Conservation (phyloP, 78 protist genomes). For the Andalucia godoyi region DNA sequence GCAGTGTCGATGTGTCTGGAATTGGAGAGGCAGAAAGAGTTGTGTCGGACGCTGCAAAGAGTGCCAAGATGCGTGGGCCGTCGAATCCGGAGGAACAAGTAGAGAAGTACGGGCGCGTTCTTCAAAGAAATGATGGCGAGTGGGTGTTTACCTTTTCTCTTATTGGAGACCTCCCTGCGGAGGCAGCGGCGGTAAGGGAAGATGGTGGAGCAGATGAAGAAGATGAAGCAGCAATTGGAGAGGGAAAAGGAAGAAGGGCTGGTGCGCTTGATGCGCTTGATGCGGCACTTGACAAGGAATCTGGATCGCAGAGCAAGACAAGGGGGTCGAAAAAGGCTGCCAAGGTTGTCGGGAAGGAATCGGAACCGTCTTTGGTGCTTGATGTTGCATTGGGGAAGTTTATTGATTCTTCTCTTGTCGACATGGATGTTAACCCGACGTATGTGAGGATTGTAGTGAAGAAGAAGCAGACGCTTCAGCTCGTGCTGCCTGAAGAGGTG, state of each 20-base stretch:
- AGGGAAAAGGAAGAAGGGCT: no score
- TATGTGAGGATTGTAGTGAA: slow-evolving; percentile 24
- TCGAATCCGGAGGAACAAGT: neutral
- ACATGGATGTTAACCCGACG: slow-evolving; percentile 37
- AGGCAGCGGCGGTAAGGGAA: no score
- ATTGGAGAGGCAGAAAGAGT: neutral
- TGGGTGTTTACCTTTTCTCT: neutral
- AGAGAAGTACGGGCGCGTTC: neutral
- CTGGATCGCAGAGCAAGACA: no score
- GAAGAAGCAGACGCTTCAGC: slow-evolving; percentile 17
- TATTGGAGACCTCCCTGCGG: no score
- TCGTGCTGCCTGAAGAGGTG: slow-evolving; percentile 8
- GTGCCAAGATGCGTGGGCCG: neutral
- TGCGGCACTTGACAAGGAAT: no score
- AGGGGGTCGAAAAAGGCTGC: neutral
- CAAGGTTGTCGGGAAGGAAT: no score
- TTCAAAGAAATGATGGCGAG: slow-evolving; percentile 32
- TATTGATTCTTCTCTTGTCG: slow-evolving; percentile 30
- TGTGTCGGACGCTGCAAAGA: no score
- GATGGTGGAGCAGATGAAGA: neutral
- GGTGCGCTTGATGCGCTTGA: no score
- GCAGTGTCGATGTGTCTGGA: neutral
- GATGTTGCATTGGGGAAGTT: neutral
- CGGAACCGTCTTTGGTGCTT: neutral
- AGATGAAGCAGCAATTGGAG: neutral